A percentile compares a stretch with the other conserved stretches of the same genome.
phyloP scores from a whole-genome alignment of 176 grass and related monocot species.

The Paspalum vaginatum region DNA sequence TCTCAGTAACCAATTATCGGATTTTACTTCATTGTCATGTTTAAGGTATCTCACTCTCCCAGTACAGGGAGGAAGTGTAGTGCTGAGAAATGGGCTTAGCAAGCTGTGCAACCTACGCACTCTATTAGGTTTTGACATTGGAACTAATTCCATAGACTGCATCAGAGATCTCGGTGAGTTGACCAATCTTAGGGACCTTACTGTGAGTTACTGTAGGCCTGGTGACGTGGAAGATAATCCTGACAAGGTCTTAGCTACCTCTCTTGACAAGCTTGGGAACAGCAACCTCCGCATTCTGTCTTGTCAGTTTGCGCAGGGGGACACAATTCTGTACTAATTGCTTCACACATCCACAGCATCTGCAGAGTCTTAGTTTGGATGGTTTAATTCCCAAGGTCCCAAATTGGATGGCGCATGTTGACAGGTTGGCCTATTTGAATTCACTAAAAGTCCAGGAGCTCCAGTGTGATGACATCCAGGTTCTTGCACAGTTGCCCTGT shows the following conservation, averaged over 20 bases:
- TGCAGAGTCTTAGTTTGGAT: not conserved
- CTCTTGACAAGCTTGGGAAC: not conserved
- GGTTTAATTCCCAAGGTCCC: not conserved
- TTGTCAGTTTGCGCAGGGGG: too few species aligned
- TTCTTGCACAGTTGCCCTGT: not conserved
- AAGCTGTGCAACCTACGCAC: not conserved
- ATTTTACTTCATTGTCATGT: not conserved
- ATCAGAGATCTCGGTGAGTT: slow-evolving; percentile 12
- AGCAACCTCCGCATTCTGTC: slow-evolving; percentile 4
- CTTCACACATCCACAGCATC: not conserved
- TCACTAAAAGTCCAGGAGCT: not conserved
- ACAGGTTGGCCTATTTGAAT: not conserved
- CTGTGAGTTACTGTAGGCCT: not conserved
- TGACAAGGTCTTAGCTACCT: not conserved
- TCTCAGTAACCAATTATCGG: not conserved
- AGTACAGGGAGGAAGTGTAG: fast-evolving
- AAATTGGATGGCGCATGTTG: not conserved
- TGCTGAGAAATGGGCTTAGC: not conserved
- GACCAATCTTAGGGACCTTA: not conserved
- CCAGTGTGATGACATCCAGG: fast-evolving
- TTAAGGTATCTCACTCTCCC: not conserved
- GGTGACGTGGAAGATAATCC: not conserved
- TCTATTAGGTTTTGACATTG: not conserved
- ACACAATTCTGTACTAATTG: not conserved
- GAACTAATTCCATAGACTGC: not conserved